Evolutionary conservation across 2,329 filamentous ascomycete species (phyloP).

Genomic region (Ophiostoma quercus): DNA sequence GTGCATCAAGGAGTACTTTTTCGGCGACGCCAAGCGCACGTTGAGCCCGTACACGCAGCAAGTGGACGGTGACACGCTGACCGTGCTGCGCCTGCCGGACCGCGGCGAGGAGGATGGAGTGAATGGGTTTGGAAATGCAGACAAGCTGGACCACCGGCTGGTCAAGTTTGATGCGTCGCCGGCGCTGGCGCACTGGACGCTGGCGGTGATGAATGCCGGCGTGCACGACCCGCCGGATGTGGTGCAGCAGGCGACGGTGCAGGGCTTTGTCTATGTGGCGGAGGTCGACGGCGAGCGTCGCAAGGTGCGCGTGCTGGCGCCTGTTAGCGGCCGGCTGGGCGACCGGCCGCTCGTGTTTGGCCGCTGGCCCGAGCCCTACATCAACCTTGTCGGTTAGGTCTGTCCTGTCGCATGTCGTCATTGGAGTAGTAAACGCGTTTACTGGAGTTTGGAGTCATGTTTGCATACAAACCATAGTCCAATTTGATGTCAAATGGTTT

Average conservation of each 20-base stretch:
- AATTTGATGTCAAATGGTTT: background rate
- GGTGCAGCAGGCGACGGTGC: constrained; percentile 74
- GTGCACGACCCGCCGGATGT: constrained; percentile 63
- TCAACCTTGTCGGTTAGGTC: constrained; percentile 61
- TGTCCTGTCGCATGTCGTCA: background rate
- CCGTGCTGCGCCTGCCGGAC: constrained; percentile 61
- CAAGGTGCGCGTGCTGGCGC: constrained; percentile 74
- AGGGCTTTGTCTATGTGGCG: constrained; percentile 89
- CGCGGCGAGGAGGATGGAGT: background rate
- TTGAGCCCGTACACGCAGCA: constrained; percentile 84
- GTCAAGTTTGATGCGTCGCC: constrained; percentile 61
- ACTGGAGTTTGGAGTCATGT: constrained; percentile 11
- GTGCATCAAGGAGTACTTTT: constrained; percentile 89
- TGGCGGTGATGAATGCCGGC: constrained; percentile 78
- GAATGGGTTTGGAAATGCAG: too few relatives aligned
- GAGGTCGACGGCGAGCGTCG: constrained; percentile 83
- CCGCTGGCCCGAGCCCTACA: constrained; percentile 77
- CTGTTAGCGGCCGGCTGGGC: constrained; percentile 75
- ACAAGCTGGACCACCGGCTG: constrained; percentile 37
- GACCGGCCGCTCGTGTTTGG: constrained; percentile 78
- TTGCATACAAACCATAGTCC: background rate
- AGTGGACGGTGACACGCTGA: constrained; percentile 68
- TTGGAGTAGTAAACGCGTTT: background rate
- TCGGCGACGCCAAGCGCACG: constrained; percentile 69
- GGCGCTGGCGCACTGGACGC: constrained; percentile 70